These are phyloP conservation scores for Rhazya stricta DNA, from an alignment of 257 asterid genomes.

Conservation along the genomic window DNA sequence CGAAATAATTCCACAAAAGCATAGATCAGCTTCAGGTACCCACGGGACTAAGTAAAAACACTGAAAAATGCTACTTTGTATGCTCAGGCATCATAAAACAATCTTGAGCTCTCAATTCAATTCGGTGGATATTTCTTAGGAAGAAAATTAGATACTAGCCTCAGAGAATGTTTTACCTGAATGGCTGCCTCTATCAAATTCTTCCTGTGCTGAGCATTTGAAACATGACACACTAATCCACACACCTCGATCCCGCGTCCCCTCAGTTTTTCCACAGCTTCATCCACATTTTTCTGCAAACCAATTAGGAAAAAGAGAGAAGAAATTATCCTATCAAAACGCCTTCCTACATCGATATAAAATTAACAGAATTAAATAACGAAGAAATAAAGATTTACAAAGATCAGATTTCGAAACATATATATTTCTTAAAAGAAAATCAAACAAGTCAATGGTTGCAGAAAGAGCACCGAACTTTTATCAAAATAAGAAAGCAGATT, in stretches of 20 bases:
- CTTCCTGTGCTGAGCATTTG: constrained; percentile 72
- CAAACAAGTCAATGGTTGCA: background rate
- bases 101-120: background rate
- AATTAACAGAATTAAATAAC: background rate
- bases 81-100: background rate
- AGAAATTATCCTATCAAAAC: background rate
- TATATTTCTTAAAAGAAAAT: background rate
- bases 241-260: constrained; percentile 54
- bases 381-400: background rate
- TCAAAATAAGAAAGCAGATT: background rate
- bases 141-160: background rate
- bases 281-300: constrained; percentile 78
- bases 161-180: constrained; percentile 37
- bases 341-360: background rate
- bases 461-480: background rate
- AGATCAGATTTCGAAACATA: background rate
- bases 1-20: background rate
- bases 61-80: background rate
- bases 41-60: background rate
- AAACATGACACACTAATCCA: constrained; percentile 84
- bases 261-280: constrained; percentile 62
- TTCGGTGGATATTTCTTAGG: background rate
- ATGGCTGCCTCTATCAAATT: constrained; percentile 60
- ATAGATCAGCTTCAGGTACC: background rate
- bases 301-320: constrained; percentile 1